Evolutionary conservation across 2,329 filamentous ascomycete species (phyloP), one percentile per base, ranked within the genome.

Genomic region (Calonectria multiphialidica): DNA sequence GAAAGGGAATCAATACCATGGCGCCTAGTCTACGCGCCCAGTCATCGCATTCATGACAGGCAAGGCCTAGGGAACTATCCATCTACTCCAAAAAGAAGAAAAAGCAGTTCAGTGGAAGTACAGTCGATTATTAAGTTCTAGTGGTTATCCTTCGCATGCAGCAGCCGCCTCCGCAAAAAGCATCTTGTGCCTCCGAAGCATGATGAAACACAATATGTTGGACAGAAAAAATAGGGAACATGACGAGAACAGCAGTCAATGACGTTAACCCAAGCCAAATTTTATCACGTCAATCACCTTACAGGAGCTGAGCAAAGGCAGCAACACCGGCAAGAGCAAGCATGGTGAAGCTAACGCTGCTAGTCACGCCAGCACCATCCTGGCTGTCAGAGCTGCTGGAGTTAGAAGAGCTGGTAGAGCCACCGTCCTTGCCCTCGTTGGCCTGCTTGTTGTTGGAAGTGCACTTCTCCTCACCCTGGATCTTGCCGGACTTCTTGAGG

Each of bases 231-330:
- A 80, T 79, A 80, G 74, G 74, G 79, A 80, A 83, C 77, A 81
- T 80, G 74, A 77, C 73, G 73, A 78, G 76, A 80, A 81, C 76
- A 81, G 75, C 76, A 81, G 75, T 77, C 76, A 82, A 80, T 78
- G 82, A 84, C 81, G 81, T 82, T 83, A 78, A 79, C 79, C 80
- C 77, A 71, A 80, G 74, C 78, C 76, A 77, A 23, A 37, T 80
- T 73, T 78, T 80, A 75, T 75, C 70, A 74, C 77, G 68, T 77
- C 70, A 68, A 72, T 71, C 61, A 49, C 53, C 68, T 88, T 89
- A 91, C 82, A 91, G 81, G 79, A 90, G 83, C 79, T 89, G 87
- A 68, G 86, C 85, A 71, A 90, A 68, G 61, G 82, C 87, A 75
- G 84, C 87, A 53, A 89, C 75, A 67, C 85, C 83, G 72, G 84